Evolutionary conservation across 2,329 filamentous ascomycete genomes (phyloP).

Genomic region (Pseudocercospora macadamiae): DNA sequence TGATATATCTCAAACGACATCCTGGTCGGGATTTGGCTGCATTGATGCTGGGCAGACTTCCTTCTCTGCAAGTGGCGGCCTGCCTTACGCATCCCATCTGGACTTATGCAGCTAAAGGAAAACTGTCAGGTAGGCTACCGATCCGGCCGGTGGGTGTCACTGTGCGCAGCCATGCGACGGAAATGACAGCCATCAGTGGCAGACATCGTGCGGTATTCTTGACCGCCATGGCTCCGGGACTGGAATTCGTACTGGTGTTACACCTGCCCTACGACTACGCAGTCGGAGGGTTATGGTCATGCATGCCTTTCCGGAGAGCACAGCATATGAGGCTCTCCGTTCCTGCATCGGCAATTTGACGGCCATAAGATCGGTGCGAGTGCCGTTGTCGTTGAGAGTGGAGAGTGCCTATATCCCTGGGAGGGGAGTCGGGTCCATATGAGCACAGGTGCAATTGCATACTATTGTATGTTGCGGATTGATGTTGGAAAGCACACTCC

Average conservation of each 20-base stretch:
- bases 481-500: background rate
- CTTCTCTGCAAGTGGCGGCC: too few relatives aligned
- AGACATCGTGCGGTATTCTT: too few relatives aligned
- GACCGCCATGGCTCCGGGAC: constrained; percentile 1
- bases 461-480: background rate
- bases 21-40: constrained; percentile 6
- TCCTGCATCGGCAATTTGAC: background rate
- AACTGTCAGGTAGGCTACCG: too few relatives aligned
- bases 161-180: too few relatives aligned
- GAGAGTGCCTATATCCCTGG: too few relatives aligned
- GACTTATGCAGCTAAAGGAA: too few relatives aligned
- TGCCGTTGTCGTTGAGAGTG: background rate
- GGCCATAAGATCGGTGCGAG: background rate
- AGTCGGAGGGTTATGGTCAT: background rate
- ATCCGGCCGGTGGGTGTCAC: too few relatives aligned
- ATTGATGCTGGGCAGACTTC: too few relatives aligned
- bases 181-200: too few relatives aligned
- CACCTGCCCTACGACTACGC: background rate
- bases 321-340: background rate
- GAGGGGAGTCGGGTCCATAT: too few relatives aligned
- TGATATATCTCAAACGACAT: constrained; percentile 1
- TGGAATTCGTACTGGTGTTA: background rate
- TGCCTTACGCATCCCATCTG: too few relatives aligned
- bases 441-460: too few relatives aligned
- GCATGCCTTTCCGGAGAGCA: background rate